These are phyloP conservation scores for Colletotrichum sp. DNA, from an alignment of 2,329 filamentous ascomycete species.

Conservation along the genomic window DNA sequence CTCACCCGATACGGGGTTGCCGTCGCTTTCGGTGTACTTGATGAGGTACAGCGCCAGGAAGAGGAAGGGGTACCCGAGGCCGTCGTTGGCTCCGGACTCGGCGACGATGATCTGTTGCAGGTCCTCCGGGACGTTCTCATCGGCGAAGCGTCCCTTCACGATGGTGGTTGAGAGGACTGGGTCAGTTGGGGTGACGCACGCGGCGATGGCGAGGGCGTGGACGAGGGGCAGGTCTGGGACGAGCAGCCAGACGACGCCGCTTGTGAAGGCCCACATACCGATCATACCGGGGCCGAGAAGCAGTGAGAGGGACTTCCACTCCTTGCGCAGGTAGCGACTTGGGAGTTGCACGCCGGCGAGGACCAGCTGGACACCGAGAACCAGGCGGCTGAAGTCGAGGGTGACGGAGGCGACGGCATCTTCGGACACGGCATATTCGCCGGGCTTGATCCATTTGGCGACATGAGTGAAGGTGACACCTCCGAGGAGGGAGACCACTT, in stretches of 20 bases:
- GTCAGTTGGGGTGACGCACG: slow-evolving; percentile 92
- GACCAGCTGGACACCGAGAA: slow-evolving; percentile 89
- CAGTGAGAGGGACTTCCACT: slow-evolving; percentile 78
- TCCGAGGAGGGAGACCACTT: slow-evolving; percentile 83
- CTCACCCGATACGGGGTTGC: slow-evolving; percentile 50
- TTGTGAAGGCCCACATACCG: slow-evolving; percentile 83
- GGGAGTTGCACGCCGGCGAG: slow-evolving; percentile 88
- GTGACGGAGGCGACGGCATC: slow-evolving; percentile 72
- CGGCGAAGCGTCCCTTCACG: slow-evolving; percentile 91
- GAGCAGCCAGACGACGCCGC: slow-evolving; percentile 77
- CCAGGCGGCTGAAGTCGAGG: slow-evolving; percentile 83
- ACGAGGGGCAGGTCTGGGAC: slow-evolving; percentile 77
- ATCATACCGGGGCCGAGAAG: slow-evolving; percentile 86
- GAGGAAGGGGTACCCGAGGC: slow-evolving; percentile 86
- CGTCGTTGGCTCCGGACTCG: slow-evolving; percentile 90
- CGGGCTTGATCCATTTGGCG: slow-evolving; percentile 75
- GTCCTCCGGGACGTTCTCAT: slow-evolving; percentile 83
- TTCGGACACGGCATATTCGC: slow-evolving; percentile 70
- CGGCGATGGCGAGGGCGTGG: slow-evolving; percentile 79
- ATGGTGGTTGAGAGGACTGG: slow-evolving; percentile 88
- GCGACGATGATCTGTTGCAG: slow-evolving; percentile 82
- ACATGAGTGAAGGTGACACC: slow-evolving; percentile 80
- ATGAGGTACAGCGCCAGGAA: slow-evolving; percentile 86
- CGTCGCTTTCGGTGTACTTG: slow-evolving; percentile 70
- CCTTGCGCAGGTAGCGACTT: slow-evolving; percentile 75